phyloP scores from a whole-genome alignment of 225 moss, liverwort and hornwort genomes.

The Pleurozium schreberi region DNA sequence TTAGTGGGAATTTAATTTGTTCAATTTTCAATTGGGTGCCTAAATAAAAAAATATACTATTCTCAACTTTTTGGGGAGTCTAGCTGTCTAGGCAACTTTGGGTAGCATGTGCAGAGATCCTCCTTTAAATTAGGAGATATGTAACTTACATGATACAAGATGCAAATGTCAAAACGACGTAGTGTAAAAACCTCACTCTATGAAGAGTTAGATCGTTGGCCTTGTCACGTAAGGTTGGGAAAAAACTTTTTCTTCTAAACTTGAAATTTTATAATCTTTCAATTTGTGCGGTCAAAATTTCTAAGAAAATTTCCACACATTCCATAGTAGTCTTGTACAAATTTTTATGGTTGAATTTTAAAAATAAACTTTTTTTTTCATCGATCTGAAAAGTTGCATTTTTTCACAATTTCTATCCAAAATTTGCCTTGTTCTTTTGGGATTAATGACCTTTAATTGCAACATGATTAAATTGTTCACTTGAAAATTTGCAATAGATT shows the following conservation, averaged over 20 bases:
- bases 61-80: fast-evolving
- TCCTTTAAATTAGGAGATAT: background rate
- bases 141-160: background rate
- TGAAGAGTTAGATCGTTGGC: background rate
- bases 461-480: background rate
- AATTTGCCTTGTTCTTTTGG: background rate
- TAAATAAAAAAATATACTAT: background rate
- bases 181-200: background rate
- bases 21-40: fast-evolving
- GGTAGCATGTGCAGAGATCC: fast-evolving
- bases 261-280: background rate
- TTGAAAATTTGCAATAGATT: background rate
- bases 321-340: background rate
- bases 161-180: background rate
- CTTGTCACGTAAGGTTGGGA: fast-evolving
- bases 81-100: fast-evolving
- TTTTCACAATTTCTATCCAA: background rate
- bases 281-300: background rate
- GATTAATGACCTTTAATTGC: background rate
- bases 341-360: background rate
- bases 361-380: too few species aligned
- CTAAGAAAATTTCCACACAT: background rate
- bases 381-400: fast-evolving
- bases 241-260: background rate
- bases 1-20: background rate